Percentiles rank a stretch among this genome's conserved stretches.
Conservation (phyloP, 805 yeast species). For the Yamadazyma olivae region DNA sequence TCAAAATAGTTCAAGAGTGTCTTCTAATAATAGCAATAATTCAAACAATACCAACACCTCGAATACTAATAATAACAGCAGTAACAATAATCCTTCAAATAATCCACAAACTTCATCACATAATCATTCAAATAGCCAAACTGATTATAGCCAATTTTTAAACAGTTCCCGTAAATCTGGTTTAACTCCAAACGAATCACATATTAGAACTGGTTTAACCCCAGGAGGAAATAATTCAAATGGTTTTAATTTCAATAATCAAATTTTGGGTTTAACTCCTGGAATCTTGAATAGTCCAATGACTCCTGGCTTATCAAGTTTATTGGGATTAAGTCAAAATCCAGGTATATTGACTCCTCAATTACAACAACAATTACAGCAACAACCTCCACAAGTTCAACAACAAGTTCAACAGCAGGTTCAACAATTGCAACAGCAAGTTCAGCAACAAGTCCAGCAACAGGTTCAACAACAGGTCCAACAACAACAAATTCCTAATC, state of each 20-base stretch:
- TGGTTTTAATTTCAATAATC: slow-evolving; percentile 37
- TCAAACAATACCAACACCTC: not conserved
- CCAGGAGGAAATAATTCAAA: slow-evolving; percentile 43
- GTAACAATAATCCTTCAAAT: slow-evolving; percentile 1
- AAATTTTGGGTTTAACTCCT: slow-evolving; percentile 35
- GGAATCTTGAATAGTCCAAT: slow-evolving; percentile 40
- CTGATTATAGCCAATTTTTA: slow-evolving; percentile 24
- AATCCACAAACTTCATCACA: no score
- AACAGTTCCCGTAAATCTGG: slow-evolving; percentile 49
- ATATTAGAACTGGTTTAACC: slow-evolving; percentile 67
- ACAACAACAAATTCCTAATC: slow-evolving; percentile 4
- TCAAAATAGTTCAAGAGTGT: not conserved
- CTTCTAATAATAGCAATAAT: not conserved
- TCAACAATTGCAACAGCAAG: slow-evolving; percentile 9
- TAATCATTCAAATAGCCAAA: slow-evolving; percentile 8
- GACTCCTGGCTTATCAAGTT: slow-evolving; percentile 46
- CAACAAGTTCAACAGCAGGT: slow-evolving; percentile 6
- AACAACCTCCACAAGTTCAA: slow-evolving; percentile 9
- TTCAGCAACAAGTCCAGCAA: slow-evolving; percentile 10
- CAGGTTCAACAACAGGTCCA: slow-evolving; percentile 7
- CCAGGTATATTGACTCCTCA: slow-evolving; percentile 10
- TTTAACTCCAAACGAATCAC: slow-evolving; percentile 73
- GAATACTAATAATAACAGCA: not conserved
- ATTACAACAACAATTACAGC: slow-evolving; percentile 7
- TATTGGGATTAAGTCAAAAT: slow-evolving; percentile 28